Evolutionary conservation across 1,139 yeast species (phyloP).

Genomic region (Hemisphaericaspora subhashii): DNA sequence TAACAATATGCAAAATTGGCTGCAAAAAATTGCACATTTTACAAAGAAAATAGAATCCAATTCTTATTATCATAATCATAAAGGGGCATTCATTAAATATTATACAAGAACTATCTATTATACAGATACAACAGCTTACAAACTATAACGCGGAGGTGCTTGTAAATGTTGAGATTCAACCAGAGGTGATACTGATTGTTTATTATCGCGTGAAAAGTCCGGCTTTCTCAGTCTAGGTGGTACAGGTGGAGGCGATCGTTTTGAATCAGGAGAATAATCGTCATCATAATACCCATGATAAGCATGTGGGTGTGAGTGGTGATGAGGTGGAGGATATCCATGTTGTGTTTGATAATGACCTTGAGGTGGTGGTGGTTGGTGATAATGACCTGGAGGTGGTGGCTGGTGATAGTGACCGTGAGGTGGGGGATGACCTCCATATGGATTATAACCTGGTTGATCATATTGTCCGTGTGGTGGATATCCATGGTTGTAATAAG

Average conservation of each 20-base stretch:
- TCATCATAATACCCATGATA: neutral
- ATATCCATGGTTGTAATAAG: constrained; percentile 2
- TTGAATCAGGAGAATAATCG: neutral
- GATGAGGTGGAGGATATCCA: neutral
- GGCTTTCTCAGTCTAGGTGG: neutral
- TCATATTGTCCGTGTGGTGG: neutral
- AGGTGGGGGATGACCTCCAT: neutral
- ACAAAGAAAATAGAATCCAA: no score
- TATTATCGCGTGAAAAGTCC: neutral
- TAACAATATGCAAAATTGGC: no score
- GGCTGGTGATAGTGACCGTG: constrained; percentile 4
- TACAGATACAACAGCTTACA: no score
- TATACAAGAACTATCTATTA: no score
- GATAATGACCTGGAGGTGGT: constrained; percentile 2
- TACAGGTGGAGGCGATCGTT: constrained; percentile 1
- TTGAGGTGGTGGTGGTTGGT: constrained; percentile 14
- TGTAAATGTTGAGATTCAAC: neutral
- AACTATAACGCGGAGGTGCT: neutral
- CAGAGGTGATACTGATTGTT: neutral
- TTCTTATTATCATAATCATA: no score
- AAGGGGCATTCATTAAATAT: no score
- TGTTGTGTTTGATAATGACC: constrained; percentile 19
- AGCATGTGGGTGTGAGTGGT: constrained; percentile 1
- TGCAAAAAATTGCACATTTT: no score
- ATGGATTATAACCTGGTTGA: constrained; percentile 2